Evolutionary conservation across 345 rosid species (phyloP).

Genomic region (Salix caprea): DNA sequence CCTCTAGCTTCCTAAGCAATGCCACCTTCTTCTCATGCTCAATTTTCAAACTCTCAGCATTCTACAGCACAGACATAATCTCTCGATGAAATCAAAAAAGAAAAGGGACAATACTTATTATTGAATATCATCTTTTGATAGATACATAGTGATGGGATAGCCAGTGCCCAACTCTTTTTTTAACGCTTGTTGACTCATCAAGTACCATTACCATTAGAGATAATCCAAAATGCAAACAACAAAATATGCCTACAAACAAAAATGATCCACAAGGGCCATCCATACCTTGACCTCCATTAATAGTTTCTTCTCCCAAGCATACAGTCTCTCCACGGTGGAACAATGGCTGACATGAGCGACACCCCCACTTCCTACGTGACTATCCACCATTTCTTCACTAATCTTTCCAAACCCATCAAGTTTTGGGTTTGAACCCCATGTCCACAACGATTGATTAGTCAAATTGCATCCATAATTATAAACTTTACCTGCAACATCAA

Average conservation of each 20-base stretch:
- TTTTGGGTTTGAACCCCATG: conserved; percentile 63
- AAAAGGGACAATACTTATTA: not conserved
- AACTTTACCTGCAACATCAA: conserved; percentile 42
- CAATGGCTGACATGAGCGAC: conserved; percentile 47
- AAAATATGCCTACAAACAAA: not conserved
- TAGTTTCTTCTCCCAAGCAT: conserved; percentile 96
- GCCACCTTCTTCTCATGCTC: conserved; percentile 82
- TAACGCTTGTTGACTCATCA: not conserved
- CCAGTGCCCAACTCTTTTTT: not conserved
- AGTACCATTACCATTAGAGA: not conserved
- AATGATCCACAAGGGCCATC: not conserved
- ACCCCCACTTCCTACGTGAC: conserved; percentile 8
- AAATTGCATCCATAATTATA: conserved; percentile 59
- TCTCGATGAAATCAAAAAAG: not conserved
- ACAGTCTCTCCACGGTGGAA: conserved; percentile 77
- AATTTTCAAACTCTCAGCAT: conserved; percentile 58
- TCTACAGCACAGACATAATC: conserved; percentile 26
- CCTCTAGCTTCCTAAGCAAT: conserved; percentile 74
- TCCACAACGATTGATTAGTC: conserved; percentile 58
- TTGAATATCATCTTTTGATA: not conserved
- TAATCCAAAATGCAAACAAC: not conserved
- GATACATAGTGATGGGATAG: not conserved
- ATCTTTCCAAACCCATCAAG: conserved; percentile 40
- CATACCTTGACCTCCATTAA: conserved; percentile 86
- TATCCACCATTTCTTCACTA: conserved; percentile 23